Evolutionary conservation across 2,329 filamentous ascomycete species (phyloP), one percentile per base, ranked within the genome.

Genomic region (Stagonosporopsis chrysanthemi): DNA sequence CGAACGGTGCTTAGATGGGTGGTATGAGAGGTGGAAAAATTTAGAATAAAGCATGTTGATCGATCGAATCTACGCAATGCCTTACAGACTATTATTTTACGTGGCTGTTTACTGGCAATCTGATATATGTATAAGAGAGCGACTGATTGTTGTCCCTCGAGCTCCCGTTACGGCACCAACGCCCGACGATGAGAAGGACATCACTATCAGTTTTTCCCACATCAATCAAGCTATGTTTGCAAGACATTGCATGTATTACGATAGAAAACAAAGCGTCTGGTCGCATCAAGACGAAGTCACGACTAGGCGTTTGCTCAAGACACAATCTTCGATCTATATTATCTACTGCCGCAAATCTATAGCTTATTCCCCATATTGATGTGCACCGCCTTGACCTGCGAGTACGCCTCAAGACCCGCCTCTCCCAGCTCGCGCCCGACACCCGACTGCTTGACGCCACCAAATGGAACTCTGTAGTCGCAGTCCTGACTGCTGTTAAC

Each of bases 401-500:
- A 54, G 19, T 61, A 61, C n/a, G 58, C 54, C 19, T 58, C 54
- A 9, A 61, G 24, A 2, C 54, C 57, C 24, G 48, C 50, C 29
- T 58, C 44, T 77, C 84, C 84, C 8, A 85, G 71, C 71, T 86
- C 84, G 39, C 84, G 76, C 4, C 84, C 84, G 66, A 86, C 82
- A 6, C 84, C 84, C 66, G 77, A 81, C 72, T 84, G 80, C 73
- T 86, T 86, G 11, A 84, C 80, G 6, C 78, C 78, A 35, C 77
- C 78, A 60, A 79, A 79, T 0, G 77, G 76, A 68, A 78, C 75
- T 7, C 51, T 42, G 23, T 47, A 54, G 23, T 54, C 43, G 14
- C 43, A 54, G 50, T 78, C 76, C 2, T 58, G 55, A 6, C 56
- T 78, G 61, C 76, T 78, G 33, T 80, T 80, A 12, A 80, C 69